Percentiles rank a stretch among this genome's conserved stretches.
phyloP scores from a whole-genome alignment of 2,329 filamentous ascomycete species.

The Coniella vitis region DNA sequence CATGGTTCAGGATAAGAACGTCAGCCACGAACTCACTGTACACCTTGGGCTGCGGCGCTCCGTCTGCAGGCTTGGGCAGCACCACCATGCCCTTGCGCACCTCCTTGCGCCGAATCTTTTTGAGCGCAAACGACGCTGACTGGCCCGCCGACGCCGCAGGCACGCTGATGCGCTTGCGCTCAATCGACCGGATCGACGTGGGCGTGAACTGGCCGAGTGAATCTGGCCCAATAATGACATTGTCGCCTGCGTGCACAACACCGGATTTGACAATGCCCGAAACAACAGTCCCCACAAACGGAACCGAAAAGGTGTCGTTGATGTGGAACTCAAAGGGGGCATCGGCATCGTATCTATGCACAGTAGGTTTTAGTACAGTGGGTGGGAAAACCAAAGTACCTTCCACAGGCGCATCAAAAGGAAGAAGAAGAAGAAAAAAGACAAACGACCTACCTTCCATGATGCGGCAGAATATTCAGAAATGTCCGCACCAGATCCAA shows the following conservation, averaged over 20 bases:
- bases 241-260: slow-evolving; percentile 84
- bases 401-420: neutral
- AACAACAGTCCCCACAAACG: slow-evolving; percentile 93
- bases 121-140: slow-evolving; percentile 84
- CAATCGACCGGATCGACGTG: slow-evolving; percentile 85
- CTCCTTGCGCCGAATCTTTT: slow-evolving; percentile 80
- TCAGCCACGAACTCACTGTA: slow-evolving; percentile 73
- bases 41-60: slow-evolving; percentile 62
- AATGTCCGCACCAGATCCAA: slow-evolving; percentile 88
- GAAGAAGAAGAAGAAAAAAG: neutral
- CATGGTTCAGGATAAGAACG: slow-evolving; percentile 90
- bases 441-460: slow-evolving; percentile 47
- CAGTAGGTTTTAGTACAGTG: no score
- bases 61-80: slow-evolving; percentile 67
- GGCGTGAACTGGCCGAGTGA: slow-evolving; percentile 81
- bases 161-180: slow-evolving; percentile 85
- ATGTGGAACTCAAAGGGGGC: slow-evolving; percentile 91
- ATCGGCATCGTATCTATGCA: slow-evolving; percentile 74
- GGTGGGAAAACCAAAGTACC: neutral
- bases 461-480: slow-evolving; percentile 89
- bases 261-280: slow-evolving; percentile 87
- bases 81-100: slow-evolving; percentile 98
- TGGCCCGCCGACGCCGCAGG: slow-evolving; percentile 86
- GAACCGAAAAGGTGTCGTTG: slow-evolving; percentile 97
- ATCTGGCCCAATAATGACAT: slow-evolving; percentile 82